phyloP scores from a whole-genome alignment of 306 rosid genomes.

The Chamaecrista fasciculata region DNA sequence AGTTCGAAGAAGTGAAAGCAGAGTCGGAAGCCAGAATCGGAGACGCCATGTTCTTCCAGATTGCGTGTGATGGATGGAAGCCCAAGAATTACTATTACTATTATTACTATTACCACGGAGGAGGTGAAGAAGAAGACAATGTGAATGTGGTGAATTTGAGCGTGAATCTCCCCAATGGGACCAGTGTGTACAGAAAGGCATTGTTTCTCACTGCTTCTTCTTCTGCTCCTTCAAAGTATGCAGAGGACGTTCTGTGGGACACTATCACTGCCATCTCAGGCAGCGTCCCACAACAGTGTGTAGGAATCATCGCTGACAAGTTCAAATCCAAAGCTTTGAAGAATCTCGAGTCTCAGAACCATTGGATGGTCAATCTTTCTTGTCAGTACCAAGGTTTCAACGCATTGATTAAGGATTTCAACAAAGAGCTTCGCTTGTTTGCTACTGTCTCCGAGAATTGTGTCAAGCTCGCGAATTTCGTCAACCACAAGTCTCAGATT shows the following conservation, averaged over 20 bases:
- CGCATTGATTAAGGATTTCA: slow-evolving; percentile 64
- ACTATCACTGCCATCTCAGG: slow-evolving; percentile 75
- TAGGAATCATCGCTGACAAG: slow-evolving; percentile 87
- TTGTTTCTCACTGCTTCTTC: slow-evolving; percentile 58
- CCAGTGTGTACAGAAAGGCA: slow-evolving; percentile 75
- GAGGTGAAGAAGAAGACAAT: too few species aligned
- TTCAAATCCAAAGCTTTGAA: slow-evolving; percentile 75
- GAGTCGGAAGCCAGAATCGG: slow-evolving; percentile 82
- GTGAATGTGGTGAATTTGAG: slow-evolving; percentile 66
- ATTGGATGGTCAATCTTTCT: slow-evolving; percentile 91
- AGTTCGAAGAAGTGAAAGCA: slow-evolving; percentile 62
- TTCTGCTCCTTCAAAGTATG: slow-evolving; percentile 63
- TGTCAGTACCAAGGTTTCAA: slow-evolving; percentile 79
- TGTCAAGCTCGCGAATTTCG: slow-evolving; percentile 60
- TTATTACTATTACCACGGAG: slow-evolving; percentile 16
- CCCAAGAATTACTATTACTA: neutral
- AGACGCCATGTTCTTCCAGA: slow-evolving; percentile 93
- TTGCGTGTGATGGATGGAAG: slow-evolving; percentile 84
- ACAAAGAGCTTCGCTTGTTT: slow-evolving; percentile 66
- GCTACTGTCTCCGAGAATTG: slow-evolving; percentile 51
- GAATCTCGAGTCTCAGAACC: slow-evolving; percentile 75
- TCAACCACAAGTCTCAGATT: slow-evolving; percentile 62
- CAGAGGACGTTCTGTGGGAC: slow-evolving; percentile 88
- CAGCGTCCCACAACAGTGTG: slow-evolving; percentile 66
- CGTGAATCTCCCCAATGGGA: slow-evolving; percentile 89